phyloP scores from a whole-genome alignment of 177 flowering plant species.

The Vitis hybrid region DNA sequence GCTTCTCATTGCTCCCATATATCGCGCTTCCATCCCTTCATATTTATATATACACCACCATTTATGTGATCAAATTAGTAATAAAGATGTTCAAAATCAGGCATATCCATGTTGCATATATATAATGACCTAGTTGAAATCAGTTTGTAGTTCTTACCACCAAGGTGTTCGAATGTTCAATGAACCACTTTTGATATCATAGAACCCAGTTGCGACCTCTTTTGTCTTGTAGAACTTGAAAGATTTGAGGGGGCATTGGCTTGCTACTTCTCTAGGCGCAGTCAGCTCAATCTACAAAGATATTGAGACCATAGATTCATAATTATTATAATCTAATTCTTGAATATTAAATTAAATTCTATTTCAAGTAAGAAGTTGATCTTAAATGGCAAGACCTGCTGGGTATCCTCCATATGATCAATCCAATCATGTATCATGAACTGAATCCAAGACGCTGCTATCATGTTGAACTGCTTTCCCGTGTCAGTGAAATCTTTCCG shows the following conservation, averaged over 20 bases:
- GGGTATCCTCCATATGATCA: too few species aligned
- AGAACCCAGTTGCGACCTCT: slow-evolving; percentile 24
- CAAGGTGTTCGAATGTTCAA: slow-evolving; percentile 49
- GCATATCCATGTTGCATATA: too few species aligned
- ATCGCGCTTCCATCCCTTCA: slow-evolving; percentile 59
- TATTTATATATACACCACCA: too few species aligned
- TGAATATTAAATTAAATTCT: too few species aligned
- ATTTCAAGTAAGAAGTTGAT: slow-evolving; percentile 10
- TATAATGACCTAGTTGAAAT: too few species aligned
- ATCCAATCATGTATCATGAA: slow-evolving; percentile 42
- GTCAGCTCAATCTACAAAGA: slow-evolving; percentile 36
- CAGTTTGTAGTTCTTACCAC: slow-evolving; percentile 26
- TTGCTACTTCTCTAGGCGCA: slow-evolving; percentile 36
- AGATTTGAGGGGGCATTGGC: slow-evolving; percentile 41
- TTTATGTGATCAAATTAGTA: background rate
- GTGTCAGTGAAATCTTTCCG: too few species aligned
- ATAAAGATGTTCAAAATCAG: too few species aligned
- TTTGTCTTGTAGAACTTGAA: slow-evolving; percentile 40
- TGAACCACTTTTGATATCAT: slow-evolving; percentile 21
- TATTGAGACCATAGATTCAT: too few species aligned
- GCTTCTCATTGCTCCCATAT: slow-evolving; percentile 41
- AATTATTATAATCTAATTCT: too few species aligned
- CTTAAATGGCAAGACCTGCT: too few species aligned
- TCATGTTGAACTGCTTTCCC: slow-evolving; percentile 40
- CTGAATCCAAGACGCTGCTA: slow-evolving; percentile 50